These are phyloP conservation scores for Ogataea hybrid DNA, from an alignment of 1,139 yeast species.

Conservation along the genomic window DNA sequence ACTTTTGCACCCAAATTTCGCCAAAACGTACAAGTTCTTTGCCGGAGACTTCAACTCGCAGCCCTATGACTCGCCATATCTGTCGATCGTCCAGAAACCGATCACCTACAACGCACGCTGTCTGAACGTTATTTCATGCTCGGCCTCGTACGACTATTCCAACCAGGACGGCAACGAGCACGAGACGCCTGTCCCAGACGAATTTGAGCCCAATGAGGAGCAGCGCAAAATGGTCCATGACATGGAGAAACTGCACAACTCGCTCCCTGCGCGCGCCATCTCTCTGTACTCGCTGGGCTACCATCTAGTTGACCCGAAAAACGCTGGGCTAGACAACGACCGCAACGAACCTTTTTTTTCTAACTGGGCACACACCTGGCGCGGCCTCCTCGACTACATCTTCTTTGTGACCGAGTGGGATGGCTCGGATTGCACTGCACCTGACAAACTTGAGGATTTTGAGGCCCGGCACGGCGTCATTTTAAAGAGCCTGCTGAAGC, in stretches of 20 bases:
- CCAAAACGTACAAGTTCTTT: constrained; percentile 52
- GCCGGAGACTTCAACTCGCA: constrained; percentile 93
- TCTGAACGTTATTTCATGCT: constrained; percentile 55
- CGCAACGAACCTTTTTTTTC: constrained; percentile 79
- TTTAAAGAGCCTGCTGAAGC: constrained; percentile 52
- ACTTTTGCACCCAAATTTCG: constrained; percentile 30
- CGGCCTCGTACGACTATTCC: constrained; percentile 54
- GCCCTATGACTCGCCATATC: constrained; percentile 82
- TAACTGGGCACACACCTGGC: constrained; percentile 91
- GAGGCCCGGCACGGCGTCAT: constrained; percentile 42
- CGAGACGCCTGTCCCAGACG: constrained; percentile 56
- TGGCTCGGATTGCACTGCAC: constrained; percentile 31
- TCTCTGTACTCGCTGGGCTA: constrained; percentile 76
- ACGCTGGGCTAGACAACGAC: constrained; percentile 63
- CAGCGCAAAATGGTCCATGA: constrained; percentile 43
- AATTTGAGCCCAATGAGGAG: constrained; percentile 45
- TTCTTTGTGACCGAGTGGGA: constrained; percentile 60
- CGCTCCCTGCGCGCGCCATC: constrained; percentile 55
- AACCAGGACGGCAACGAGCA: constrained; percentile 45
- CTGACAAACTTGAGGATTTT: constrained; percentile 42
- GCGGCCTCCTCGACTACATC: constrained; percentile 81
- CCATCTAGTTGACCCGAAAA: constrained; percentile 61
- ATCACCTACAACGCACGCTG: constrained; percentile 49
- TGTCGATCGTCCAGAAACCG: constrained; percentile 69
- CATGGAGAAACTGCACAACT: constrained; percentile 56